Base-by-base conservation (phyloP, 768 basidiomycete species). In the Ramaria sp. region DNA sequence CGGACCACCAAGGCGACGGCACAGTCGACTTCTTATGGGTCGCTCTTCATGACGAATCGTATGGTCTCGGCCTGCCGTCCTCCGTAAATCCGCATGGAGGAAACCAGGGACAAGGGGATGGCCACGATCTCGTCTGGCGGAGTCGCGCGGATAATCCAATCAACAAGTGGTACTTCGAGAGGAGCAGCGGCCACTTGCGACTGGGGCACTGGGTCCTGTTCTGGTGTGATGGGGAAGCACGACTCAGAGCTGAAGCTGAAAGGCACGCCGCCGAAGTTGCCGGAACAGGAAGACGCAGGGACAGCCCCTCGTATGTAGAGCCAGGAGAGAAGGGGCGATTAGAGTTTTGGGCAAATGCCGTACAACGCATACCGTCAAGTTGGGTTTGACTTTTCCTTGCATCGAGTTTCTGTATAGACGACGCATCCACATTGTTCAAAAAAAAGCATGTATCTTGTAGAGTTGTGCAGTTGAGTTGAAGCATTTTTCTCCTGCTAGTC, bases 1-100 rank as follows among this genome's bases (percentile, higher is more conserved):
- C 96, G 2, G 84, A 77, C 59, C 84, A 97, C 66, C 96, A 99
- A 70, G 96, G 96, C 20, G 95, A 98, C 65, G 96, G 96, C 17
- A 98, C 96, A 0, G 96, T 98, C 58, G 96, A 99, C 72, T 99
- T 99, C 74, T 75, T 99, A 38, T 99, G 96, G 96, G 95, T 97
- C 43, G 94, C 94, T 15, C 73, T 99, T 51, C 92, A 98, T 63
- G 96, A 99, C 69, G 96, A 99, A 71, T 91, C 96, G 9, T 99
- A 95, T 64, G 96, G 96, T 20, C 81, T 97, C 17, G 96, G 96
- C 0, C 81, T 94, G 51, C 84, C 88, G 9, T 94, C 88, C 71
- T 90, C 96, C 42, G 86, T 88, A 58, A 99, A 99, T 69, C 89
- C 93, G 31, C 95, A 95, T 59, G 89, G 96, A 1, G 95, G 96